phyloP scores from a whole-genome alignment of 169 alveolate species.

The Plasmodium cynomolgi region DNA sequence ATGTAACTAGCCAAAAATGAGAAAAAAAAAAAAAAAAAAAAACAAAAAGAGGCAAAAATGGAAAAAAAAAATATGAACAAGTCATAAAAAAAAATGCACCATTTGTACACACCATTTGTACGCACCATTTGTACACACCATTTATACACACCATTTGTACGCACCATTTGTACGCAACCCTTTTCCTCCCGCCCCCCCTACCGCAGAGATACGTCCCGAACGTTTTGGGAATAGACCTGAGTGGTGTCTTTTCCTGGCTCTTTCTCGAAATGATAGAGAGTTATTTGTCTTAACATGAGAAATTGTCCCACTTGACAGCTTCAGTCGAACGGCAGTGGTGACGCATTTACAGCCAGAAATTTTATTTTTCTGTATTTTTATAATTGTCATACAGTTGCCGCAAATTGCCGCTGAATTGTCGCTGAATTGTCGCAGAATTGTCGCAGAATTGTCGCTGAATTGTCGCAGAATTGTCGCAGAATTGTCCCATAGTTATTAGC shows the following conservation, averaged over 20 bases:
- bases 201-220: constrained; percentile 76
- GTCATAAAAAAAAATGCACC: background rate
- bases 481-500: background rate
- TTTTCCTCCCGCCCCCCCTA: background rate
- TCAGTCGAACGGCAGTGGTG: background rate
- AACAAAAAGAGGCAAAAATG: background rate
- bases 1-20: constrained; percentile 45
- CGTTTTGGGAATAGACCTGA: constrained; percentile 79
- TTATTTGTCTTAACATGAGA: constrained; percentile 8
- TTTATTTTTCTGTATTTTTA: background rate
- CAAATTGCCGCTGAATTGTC: background rate
- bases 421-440: background rate
- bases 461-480: background rate
- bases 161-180: background rate
- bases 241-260: constrained; percentile 80
- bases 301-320: background rate
- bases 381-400: background rate
- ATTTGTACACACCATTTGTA: background rate
- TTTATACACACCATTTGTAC: background rate
- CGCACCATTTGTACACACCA: background rate
- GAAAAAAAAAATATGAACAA: constrained; percentile 4
- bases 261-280: constrained; percentile 77
- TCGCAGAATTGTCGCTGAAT: background rate
- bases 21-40: constrained; percentile 11
- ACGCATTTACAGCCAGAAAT: background rate